Conservation (phyloP, 2,329 filamentous ascomycete species). For the Stemphylium lycopersici region DNA sequence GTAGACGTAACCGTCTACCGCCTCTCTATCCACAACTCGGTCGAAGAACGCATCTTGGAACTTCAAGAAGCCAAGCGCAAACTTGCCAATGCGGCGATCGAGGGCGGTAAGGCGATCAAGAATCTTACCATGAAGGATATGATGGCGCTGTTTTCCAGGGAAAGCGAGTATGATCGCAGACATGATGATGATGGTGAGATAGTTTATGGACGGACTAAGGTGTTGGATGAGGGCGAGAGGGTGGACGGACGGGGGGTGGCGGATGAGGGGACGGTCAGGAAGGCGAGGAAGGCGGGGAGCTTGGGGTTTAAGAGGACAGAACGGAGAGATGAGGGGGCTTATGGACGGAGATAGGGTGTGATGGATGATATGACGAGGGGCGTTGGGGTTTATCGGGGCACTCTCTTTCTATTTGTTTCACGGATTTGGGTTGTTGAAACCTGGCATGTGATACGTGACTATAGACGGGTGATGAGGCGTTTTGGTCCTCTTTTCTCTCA, state of each 20-base stretch:
- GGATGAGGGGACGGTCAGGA: constrained; percentile 17
- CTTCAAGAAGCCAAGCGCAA: constrained; percentile 93
- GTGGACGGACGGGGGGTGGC: neutral
- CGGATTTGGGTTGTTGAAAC: too few species aligned
- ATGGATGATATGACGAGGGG: neutral
- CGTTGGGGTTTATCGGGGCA: too few species aligned
- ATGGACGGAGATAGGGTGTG: constrained; percentile 30
- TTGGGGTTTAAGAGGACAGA: constrained; percentile 26
- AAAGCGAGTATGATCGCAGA: constrained; percentile 61
- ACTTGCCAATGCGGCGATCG: constrained; percentile 89
- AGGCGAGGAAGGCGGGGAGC: constrained; percentile 38
- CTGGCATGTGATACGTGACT: too few species aligned
- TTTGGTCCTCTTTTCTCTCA: too few species aligned
- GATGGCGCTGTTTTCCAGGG: constrained; percentile 82
- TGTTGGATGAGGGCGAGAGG: constrained; percentile 25
- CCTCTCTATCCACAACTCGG: constrained; percentile 82
- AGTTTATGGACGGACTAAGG: constrained; percentile 42
- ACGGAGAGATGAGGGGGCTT: constrained; percentile 47
- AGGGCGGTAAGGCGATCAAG: constrained; percentile 76
- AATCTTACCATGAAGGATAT: constrained; percentile 95
- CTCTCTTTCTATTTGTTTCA: too few species aligned
- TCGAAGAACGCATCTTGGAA: constrained; percentile 93
- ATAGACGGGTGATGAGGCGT: too few species aligned
- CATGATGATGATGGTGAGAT: constrained; percentile 48
- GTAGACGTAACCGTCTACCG: constrained; percentile 95